phyloP scores from a whole-genome alignment of 208 protist genomes.

The Endotrypanum monterogeii region DNA sequence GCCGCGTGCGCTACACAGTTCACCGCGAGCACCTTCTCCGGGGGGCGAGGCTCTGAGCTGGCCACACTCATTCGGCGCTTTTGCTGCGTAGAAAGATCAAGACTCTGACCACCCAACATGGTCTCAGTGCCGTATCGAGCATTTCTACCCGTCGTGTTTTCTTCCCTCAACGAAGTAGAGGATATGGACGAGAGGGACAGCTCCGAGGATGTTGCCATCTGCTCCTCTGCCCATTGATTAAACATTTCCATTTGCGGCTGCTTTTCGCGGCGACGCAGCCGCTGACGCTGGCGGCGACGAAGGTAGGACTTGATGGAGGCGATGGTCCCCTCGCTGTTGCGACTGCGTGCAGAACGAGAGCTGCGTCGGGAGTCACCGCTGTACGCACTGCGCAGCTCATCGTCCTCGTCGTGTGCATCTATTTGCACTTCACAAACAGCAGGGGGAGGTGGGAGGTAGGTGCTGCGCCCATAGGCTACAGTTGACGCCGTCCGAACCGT shows the following conservation, averaged over 20 bases:
- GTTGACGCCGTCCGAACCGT: conserved; percentile 27
- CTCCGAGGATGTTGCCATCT: conserved; percentile 27
- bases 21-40: conserved; percentile 31
- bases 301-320: conserved; percentile 25
- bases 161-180: conserved; percentile 2
- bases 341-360: conserved; percentile 9
- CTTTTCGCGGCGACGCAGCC: conserved; percentile 26
- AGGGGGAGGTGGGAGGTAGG: conserved; percentile 25
- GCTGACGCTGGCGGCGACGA: conserved; percentile 34
- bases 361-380: conserved; percentile 18
- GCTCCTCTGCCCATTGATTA: conserved; percentile 29
- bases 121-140: background rate
- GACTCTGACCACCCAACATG: background rate
- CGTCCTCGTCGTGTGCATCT: conserved; percentile 22
- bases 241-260: conserved; percentile 30
- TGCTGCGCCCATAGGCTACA: conserved; percentile 37
- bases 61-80: conserved; percentile 27
- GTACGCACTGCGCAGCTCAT: conserved; percentile 3
- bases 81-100: background rate
- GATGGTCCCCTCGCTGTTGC: conserved; percentile 10
- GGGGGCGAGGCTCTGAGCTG: conserved; percentile 34
- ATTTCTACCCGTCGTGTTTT: background rate
- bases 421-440: conserved; percentile 1
- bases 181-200: conserved; percentile 25
- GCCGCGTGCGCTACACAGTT: conserved; percentile 14